Conservation (phyloP, 2,329 filamentous ascomycete species). For the Hypoxylon rubiginosum region DNA sequence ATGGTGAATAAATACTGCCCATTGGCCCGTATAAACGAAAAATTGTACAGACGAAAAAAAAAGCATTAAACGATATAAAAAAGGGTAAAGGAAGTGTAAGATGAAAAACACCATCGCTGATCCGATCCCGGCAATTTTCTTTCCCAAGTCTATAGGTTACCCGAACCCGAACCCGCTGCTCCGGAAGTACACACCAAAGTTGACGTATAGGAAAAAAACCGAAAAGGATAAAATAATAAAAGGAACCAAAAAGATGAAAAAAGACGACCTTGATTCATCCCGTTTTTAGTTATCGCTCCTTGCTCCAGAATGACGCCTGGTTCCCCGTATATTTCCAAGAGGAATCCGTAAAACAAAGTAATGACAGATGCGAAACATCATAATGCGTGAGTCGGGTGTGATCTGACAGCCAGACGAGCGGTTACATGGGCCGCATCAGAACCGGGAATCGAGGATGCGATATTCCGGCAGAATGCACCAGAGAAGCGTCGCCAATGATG, state of each 20-base stretch:
- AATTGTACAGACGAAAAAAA: conserved; percentile 27
- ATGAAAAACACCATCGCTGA: conserved; percentile 32
- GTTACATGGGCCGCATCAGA: conserved; percentile 37
- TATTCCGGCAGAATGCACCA: conserved; percentile 39
- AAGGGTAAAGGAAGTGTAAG: conserved; percentile 2
- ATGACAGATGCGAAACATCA: conserved; percentile 44
- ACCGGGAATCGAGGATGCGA: conserved; percentile 30
- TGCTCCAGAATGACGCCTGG: conserved; percentile 29
- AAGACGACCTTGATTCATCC: conserved; percentile 14
- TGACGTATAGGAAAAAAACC: conserved; percentile 30
- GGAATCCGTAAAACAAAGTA: conserved; percentile 30
- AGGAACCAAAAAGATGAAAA: conserved; percentile 1
- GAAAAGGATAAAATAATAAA: neutral
- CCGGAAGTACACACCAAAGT: conserved; percentile 14
- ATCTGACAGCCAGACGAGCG: conserved; percentile 25
- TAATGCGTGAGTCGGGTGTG: conserved; percentile 30
- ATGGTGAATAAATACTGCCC: conserved; percentile 12
- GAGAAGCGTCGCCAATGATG: conserved; percentile 34
- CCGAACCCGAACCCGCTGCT: conserved; percentile 17
- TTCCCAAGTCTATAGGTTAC: conserved; percentile 38
- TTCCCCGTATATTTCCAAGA: conserved; percentile 16
- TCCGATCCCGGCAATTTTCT: conserved; percentile 37
- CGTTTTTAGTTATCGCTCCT: conserved; percentile 5
- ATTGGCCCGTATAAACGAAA: conserved; percentile 13
- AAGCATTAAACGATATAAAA: conserved; percentile 24